These are phyloP conservation scores for Sphagnum tenellum DNA, from an alignment of 225 moss, liverwort and hornwort genomes.

Conservation along the genomic window DNA sequence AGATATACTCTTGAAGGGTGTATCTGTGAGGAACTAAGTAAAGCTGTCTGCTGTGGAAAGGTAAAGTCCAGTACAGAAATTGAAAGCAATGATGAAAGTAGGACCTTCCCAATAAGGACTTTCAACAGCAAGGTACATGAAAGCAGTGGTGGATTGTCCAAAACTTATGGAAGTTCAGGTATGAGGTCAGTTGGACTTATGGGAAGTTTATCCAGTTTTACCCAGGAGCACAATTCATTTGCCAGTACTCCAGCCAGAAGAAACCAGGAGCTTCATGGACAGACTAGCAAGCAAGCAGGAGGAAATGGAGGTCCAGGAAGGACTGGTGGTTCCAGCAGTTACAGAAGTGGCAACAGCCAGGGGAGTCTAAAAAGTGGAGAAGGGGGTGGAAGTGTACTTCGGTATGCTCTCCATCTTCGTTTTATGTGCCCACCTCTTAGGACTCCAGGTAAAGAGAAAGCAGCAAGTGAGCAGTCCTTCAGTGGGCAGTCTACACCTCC, in stretches of 20 bases:
- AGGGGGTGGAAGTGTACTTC: constrained; percentile 53
- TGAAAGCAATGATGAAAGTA: constrained; percentile 17
- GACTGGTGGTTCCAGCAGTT: constrained; percentile 18
- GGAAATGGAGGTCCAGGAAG: constrained; percentile 7
- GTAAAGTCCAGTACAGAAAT: constrained; percentile 4
- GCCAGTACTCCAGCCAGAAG: constrained; percentile 6
- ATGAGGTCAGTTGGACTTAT: no score
- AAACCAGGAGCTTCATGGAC: constrained; percentile 15
- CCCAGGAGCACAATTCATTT: constrained; percentile 15
- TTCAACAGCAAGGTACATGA: neutral
- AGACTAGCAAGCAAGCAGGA: constrained; percentile 1
- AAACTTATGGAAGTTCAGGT: constrained; percentile 13
- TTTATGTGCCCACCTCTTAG: constrained; percentile 77
- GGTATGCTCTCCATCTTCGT: constrained; percentile 91
- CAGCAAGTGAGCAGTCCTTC: constrained; percentile 8
- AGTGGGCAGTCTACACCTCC: constrained; percentile 23
- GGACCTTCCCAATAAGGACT: constrained; percentile 3
- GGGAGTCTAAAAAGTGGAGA: constrained; percentile 45
- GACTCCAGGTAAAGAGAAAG: constrained; percentile 41
- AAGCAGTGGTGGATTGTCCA: constrained; percentile 20
- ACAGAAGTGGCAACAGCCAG: constrained; percentile 9
- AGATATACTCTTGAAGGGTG: constrained; percentile 11
- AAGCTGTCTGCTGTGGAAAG: constrained; percentile 18
- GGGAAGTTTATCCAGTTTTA: constrained; percentile 5
- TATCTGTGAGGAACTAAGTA: constrained; percentile 14